Evolutionary conservation across 2,329 filamentous ascomycete genomes (phyloP).

Genomic region (Calonectria hawksworthii): DNA sequence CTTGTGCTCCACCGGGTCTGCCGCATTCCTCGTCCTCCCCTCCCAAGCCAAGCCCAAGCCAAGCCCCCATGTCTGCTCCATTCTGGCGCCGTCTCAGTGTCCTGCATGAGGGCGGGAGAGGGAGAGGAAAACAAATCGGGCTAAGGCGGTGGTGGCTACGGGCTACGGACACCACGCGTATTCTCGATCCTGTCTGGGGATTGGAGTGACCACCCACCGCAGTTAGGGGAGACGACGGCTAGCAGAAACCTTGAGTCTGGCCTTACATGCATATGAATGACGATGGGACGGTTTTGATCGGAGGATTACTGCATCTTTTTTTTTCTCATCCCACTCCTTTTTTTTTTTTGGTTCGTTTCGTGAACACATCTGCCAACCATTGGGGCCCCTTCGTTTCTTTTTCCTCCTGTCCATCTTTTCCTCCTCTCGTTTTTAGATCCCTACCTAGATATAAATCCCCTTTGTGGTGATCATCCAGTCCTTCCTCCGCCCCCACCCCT

Average conservation of each 20-base stretch:
- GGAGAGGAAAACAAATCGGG: slow-evolving; percentile 20
- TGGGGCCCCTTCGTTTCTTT: slow-evolving; percentile 26
- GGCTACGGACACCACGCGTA: slow-evolving; percentile 15
- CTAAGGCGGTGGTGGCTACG: neutral
- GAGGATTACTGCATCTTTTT: slow-evolving; percentile 3
- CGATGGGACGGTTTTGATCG: neutral
- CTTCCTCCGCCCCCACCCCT: slow-evolving; percentile 30
- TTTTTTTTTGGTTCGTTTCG: neutral
- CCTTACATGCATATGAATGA: slow-evolving; percentile 10
- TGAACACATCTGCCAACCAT: neutral
- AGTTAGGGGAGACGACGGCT: slow-evolving; percentile 2
- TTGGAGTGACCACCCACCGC: neutral
- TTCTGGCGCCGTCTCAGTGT: slow-evolving; percentile 24
- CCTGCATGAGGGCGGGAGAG: slow-evolving; percentile 40
- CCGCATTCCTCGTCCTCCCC: slow-evolving; percentile 39
- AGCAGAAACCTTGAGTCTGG: slow-evolving; percentile 15
- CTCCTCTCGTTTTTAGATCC: slow-evolving; percentile 21
- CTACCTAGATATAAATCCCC: slow-evolving; percentile 31
- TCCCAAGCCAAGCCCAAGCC: neutral
- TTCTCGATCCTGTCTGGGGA: slow-evolving; percentile 15
- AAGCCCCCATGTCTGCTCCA: slow-evolving; percentile 6
- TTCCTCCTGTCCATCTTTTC: slow-evolving; percentile 7
- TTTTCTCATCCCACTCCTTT: slow-evolving; percentile 4
- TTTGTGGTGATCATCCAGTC: slow-evolving; percentile 27
- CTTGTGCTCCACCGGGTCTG: slow-evolving; percentile 37